phyloP scores from a whole-genome alignment of 139 green algal genomes.

The Pleodorina starrii region DNA sequence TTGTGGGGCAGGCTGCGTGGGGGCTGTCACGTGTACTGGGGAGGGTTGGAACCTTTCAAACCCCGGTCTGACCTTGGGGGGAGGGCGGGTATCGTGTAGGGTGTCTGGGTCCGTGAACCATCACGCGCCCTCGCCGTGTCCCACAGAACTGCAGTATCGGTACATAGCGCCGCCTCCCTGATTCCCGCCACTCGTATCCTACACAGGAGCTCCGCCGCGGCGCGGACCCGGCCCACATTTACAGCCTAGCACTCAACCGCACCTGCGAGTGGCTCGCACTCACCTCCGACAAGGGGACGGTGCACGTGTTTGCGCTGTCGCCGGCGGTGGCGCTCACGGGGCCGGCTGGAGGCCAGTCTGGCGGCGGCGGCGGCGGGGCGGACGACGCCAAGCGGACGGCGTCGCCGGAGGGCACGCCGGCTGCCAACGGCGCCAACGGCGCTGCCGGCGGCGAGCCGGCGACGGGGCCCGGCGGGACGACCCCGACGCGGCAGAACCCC shows the following conservation, averaged over 20 bases:
- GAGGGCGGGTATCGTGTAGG: too few relatives aligned
- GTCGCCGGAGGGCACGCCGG: not conserved
- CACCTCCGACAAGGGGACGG: constrained; percentile 92
- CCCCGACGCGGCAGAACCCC: constrained; percentile 51
- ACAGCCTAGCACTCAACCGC: constrained; percentile 88
- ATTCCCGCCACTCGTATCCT: too few relatives aligned
- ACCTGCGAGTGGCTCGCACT: constrained; percentile 87
- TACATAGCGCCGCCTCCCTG: not conserved
- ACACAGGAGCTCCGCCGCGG: constrained; percentile 94
- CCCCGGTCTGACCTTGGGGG: too few relatives aligned
- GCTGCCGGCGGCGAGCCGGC: not conserved
- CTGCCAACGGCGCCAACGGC: not conserved
- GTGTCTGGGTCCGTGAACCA: too few relatives aligned
- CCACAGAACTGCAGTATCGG: too few relatives aligned
- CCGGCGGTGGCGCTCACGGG: constrained; percentile 63
- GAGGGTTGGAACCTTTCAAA: too few relatives aligned
- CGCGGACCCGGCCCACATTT: constrained; percentile 88
- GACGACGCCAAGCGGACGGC: not conserved
- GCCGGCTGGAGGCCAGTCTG: not conserved
- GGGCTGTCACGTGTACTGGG: too few relatives aligned
- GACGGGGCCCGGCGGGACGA: not conserved
- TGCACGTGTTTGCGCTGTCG: constrained; percentile 90
- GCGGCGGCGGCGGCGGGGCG: not conserved
- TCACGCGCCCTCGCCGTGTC: too few relatives aligned
- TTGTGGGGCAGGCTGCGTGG: too few relatives aligned